Evolutionary conservation across 495 filamentous ascomycete species (phyloP), one percentile per base, ranked within the genome.

Genomic region (Hypoxylon crocopeplum): DNA sequence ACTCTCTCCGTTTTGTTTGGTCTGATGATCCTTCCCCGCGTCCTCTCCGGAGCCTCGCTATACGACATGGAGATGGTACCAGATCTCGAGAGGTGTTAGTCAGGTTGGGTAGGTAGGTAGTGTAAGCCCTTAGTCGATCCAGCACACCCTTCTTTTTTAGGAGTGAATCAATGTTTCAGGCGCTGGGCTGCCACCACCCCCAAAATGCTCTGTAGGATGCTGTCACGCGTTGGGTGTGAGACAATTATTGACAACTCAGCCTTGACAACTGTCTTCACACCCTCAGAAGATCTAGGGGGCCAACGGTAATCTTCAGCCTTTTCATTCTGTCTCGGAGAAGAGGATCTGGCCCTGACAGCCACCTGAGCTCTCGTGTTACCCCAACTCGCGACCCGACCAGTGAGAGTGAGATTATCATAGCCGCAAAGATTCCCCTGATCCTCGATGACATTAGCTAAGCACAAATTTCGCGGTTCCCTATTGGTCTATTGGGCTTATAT

Each of bases 181-280:
- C 20, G 38, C 34, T 58, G 32, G n/a, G 36, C 47, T 56, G 48
- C 52, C 40, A 57, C 54, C 48, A 48, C 38, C 21, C 48, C 21
- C n/a, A 50, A 19, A 17, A 58, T 54, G 54, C n/a, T n/a, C n/a
- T n/a, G n/a, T 32, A 54, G 60, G 54, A 64, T 58, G 60, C 60
- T 39, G 54, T 64, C 60, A 64, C 60, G 60, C 54, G 60, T 58
- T 41, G 41, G 16, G 52, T 58, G 48, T 64, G 54, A 64, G 60
- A 64, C 60, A 64, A 49, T 54, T 64, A 54, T 64, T 64, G 60
- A 64, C 60, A 64, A 64, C 60, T 64, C 60, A 64, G 60, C 60
- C 60, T 64, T 64, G 60, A 64, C 60, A 64, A 64, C 60, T 64
- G 60, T 64, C 60, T 64, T 64, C 60, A 64, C 60, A 58, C 53